Evolutionary conservation across 495 filamentous ascomycete genomes (phyloP).

Genomic region (Podospora anserina): DNA sequence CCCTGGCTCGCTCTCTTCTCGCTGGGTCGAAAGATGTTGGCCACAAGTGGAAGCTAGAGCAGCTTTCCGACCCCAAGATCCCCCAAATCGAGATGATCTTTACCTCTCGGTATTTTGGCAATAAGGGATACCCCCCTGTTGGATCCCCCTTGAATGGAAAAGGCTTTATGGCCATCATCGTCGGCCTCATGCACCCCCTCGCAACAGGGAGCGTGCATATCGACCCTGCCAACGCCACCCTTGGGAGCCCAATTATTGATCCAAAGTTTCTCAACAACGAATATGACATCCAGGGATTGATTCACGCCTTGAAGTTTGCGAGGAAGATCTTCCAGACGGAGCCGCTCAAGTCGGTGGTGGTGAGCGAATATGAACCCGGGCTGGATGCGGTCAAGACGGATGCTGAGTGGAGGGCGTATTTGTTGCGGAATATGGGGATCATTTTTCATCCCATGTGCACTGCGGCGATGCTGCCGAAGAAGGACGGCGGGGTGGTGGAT

Average conservation of each 20-base stretch:
- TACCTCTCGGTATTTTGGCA: conserved; percentile 33
- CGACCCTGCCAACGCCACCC: conserved; percentile 16
- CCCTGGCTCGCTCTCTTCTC: conserved; percentile 12
- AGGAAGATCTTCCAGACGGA: conserved; percentile 21
- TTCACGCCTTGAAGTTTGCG: conserved; percentile 24
- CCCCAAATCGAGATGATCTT: conserved; percentile 37
- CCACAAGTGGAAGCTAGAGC: conserved; percentile 23
- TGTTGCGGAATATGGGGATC: conserved; percentile 16
- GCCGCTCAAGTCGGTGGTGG: conserved; percentile 25
- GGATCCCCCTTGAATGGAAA: conserved; percentile 27
- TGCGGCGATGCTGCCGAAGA: conserved; percentile 46
- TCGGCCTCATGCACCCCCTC: conserved; percentile 44
- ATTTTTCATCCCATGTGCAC: conserved; percentile 43
- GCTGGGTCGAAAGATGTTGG: conserved; percentile 9
- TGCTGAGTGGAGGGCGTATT: conserved; percentile 25
- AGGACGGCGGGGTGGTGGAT: conserved; percentile 50
- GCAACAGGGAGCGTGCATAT: conserved; percentile 55
- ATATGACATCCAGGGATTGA: conserved; percentile 24
- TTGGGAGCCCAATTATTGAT: conserved; percentile 23
- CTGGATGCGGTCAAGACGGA: conserved; percentile 21
- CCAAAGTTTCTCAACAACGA: conserved; percentile 27
- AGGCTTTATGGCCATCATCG: conserved; percentile 42
- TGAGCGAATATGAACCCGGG: conserved; percentile 31
- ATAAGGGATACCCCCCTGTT: conserved; percentile 32
- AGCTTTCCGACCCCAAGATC: conserved; percentile 21